phyloP scores from a whole-genome alignment of 139 green algal genomes.

The Pleodorina starrii region DNA sequence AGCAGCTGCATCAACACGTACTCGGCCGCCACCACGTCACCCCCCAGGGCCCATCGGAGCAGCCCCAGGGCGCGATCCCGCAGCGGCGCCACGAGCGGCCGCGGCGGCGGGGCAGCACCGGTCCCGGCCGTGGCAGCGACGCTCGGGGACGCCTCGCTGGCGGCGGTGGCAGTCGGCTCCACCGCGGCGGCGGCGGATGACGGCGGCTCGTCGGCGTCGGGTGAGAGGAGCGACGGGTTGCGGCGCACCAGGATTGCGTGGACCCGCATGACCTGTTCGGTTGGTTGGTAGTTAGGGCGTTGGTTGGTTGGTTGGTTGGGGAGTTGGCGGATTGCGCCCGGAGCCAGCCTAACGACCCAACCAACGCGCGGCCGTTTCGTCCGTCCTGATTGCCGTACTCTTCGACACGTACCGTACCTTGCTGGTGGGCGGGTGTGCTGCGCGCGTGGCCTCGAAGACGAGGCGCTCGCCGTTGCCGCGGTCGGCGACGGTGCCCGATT shows the following conservation, averaged over 20 bases:
- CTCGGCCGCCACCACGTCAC: conserved; percentile 83
- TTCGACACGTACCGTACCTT: too few species aligned
- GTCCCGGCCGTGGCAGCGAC: neutral
- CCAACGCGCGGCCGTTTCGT: too few species aligned
- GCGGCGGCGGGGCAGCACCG: neutral
- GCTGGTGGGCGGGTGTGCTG: conserved; percentile 70
- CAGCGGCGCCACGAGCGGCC: neutral
- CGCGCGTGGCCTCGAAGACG: conserved; percentile 56
- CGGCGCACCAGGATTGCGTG: conserved; percentile 67
- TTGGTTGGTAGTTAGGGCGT: too few species aligned
- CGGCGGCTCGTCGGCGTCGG: too few species aligned
- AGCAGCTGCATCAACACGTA: conserved; percentile 81
- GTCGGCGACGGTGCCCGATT: neutral
- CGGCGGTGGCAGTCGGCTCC: too few species aligned
- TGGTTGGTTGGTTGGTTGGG: too few species aligned
- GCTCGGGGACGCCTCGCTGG: too few species aligned
- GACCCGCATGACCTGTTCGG: conserved; percentile 64
- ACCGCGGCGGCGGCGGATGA: too few species aligned
- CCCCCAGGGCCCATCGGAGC: conserved; percentile 70
- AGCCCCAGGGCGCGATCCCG: conserved; percentile 53
- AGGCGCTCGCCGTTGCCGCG: conserved; percentile 17
- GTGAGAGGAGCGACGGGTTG: neutral
- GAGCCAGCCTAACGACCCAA: too few species aligned
- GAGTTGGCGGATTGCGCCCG: too few species aligned
- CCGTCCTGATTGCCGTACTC: too few species aligned